Percentiles rank a stretch among this genome's conserved stretches.
phyloP scores from a whole-genome alignment of 2,329 filamentous ascomycete species.

The Phyllosticta citrichinensis region DNA sequence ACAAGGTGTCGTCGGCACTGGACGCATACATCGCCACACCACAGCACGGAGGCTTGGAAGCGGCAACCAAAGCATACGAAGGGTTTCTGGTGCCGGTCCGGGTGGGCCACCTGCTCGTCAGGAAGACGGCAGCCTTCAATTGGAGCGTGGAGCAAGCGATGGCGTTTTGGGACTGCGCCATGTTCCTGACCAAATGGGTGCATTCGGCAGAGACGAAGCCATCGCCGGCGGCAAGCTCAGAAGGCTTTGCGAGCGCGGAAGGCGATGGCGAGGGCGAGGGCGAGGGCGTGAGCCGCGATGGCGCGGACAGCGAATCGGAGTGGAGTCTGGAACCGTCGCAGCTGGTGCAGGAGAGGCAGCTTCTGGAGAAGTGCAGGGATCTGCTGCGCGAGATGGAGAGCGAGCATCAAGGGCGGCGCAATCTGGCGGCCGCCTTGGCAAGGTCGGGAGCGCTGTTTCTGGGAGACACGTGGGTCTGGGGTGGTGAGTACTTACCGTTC shows the following conservation, averaged over 20 bases:
- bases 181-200: slow-evolving; percentile 26
- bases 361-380: slow-evolving; percentile 17
- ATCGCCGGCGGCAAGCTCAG: not conserved
- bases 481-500: slow-evolving; percentile 1
- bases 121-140: slow-evolving; percentile 23
- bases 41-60: slow-evolving; percentile 17
- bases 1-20: slow-evolving; percentile 17
- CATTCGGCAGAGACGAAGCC: slow-evolving; percentile 20
- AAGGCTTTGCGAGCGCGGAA: not conserved
- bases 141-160: slow-evolving; percentile 27
- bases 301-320: not conserved
- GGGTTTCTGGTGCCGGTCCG: slow-evolving; percentile 20
- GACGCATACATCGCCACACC: slow-evolving; percentile 17
- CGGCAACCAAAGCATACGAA: slow-evolving; percentile 19
- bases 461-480: slow-evolving; percentile 19
- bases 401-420: slow-evolving; percentile 12
- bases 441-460: slow-evolving; percentile 20
- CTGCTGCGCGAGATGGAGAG: slow-evolving; percentile 19
- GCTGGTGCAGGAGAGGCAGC: slow-evolving; percentile 13
- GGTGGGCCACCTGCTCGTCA: slow-evolving; percentile 19
- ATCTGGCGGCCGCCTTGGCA: slow-evolving; percentile 20
- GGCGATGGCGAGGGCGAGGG: not conserved
- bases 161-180: slow-evolving; percentile 24
- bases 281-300: not conserved
- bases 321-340: not conserved